These are phyloP conservation scores for Sporothrix sp. DNA, from an alignment of 2,329 filamentous ascomycete species.

Conservation along the genomic window DNA sequence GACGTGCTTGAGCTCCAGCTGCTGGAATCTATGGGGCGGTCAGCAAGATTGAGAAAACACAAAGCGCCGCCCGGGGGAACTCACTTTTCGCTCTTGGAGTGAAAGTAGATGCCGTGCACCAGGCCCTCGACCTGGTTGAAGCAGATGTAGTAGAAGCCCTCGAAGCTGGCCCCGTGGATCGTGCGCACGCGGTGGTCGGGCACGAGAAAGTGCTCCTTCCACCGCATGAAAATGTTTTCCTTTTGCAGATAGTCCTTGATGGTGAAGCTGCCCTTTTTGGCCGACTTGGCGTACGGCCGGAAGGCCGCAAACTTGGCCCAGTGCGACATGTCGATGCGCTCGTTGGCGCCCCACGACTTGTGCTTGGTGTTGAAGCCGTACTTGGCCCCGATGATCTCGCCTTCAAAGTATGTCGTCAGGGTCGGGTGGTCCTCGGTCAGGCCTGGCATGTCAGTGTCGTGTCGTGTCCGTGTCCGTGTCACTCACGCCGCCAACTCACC, in stretches of 20 bases:
- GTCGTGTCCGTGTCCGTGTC: too few relatives aligned
- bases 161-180: conserved; percentile 90
- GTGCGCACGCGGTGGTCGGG: conserved; percentile 87
- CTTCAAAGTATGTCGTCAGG: conserved; percentile 96
- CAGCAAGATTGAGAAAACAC: too few relatives aligned
- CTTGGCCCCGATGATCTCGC: conserved; percentile 92
- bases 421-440: conserved; percentile 93
- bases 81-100: conserved; percentile 95
- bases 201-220: conserved; percentile 97
- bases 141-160: conserved; percentile 98
- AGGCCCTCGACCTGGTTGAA: conserved; percentile 86
- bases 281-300: conserved; percentile 57
- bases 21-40: conserved; percentile 75
- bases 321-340: conserved; percentile 85
- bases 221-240: conserved; percentile 95
- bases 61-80: conserved; percentile 34
- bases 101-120: conserved; percentile 93
- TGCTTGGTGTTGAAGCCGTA: conserved; percentile 91
- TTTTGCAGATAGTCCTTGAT: conserved; percentile 65
- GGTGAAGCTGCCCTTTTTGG: conserved; percentile 45
- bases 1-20: conserved; percentile 83
- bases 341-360: conserved; percentile 80
- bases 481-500: too few relatives aligned
- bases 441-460: too few relatives aligned
- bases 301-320: conserved; percentile 89